These are phyloP conservation scores for Phlebiopsis flavidoalba DNA, from an alignment of 768 basidiomycete genomes.

Conservation along the genomic window DNA sequence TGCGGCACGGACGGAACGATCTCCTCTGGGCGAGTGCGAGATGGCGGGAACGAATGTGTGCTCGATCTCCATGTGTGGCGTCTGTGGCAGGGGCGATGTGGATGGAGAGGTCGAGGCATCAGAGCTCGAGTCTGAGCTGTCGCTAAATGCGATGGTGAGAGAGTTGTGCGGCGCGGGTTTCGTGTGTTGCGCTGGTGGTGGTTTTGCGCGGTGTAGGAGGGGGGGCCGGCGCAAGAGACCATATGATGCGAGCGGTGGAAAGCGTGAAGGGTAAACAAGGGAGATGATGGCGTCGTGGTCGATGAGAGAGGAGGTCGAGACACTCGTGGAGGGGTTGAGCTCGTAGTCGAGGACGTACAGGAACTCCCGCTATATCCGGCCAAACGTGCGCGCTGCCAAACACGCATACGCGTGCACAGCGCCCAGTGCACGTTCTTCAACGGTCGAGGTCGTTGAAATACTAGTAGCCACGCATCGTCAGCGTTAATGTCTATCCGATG, in stretches of 20 bases:
- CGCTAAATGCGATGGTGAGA: slow-evolving; percentile 18
- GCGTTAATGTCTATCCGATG: slow-evolving; percentile 3
- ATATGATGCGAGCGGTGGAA: slow-evolving; percentile 12
- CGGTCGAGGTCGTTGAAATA: slow-evolving; percentile 86
- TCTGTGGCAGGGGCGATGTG: slow-evolving; percentile 17
- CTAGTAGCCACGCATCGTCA: slow-evolving; percentile 27
- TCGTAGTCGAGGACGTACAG: slow-evolving; percentile 77
- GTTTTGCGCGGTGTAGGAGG: slow-evolving; percentile 3
- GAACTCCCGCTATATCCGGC: slow-evolving; percentile 79
- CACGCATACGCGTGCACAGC: slow-evolving; percentile 73
- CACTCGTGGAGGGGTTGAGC: slow-evolving; percentile 57
- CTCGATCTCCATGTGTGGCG: slow-evolving; percentile 14
- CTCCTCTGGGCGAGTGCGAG: slow-evolving; percentile 8
- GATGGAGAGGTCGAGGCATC: slow-evolving; percentile 21
- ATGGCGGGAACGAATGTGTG: slow-evolving; percentile 9
- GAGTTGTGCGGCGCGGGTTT: background rate
- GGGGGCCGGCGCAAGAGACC: background rate
- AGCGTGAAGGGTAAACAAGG: slow-evolving; percentile 23
- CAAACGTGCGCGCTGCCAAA: slow-evolving; percentile 78
- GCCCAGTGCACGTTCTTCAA: slow-evolving; percentile 92
- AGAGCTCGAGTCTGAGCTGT: slow-evolving; percentile 18
- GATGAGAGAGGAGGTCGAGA: slow-evolving; percentile 54
- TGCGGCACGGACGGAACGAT: background rate
- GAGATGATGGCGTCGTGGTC: slow-evolving; percentile 31
- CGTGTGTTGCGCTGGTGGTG: background rate